These are phyloP conservation scores for Corymbia citriodora DNA, from an alignment of 441 rosid genomes.

Conservation along the genomic window DNA sequence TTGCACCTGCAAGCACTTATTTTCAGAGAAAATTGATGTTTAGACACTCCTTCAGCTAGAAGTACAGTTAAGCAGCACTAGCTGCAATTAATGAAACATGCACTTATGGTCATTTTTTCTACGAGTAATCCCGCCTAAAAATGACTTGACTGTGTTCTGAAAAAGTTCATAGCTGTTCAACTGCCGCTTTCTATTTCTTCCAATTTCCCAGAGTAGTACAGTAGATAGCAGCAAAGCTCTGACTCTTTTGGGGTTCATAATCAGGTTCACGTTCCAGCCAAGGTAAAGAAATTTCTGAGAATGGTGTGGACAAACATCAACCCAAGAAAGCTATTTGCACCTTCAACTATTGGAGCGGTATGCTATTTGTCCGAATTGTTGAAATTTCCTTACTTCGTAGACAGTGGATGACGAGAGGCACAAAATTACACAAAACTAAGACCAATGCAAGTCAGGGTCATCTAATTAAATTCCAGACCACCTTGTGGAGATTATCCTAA, in stretches of 20 bases:
- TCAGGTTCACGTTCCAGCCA: constrained; percentile 29
- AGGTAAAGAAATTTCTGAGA: constrained; percentile 18
- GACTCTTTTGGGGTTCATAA: background rate
- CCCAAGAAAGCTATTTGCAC: constrained; percentile 54
- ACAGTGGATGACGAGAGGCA: background rate
- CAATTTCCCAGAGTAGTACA: background rate
- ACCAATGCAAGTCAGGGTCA: background rate
- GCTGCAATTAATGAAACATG: background rate
- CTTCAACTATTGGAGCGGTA: constrained; percentile 77
- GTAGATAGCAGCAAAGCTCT: background rate
- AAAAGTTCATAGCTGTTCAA: background rate
- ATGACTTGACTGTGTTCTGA: background rate
- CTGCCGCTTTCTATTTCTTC: background rate
- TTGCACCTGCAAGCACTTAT: background rate
- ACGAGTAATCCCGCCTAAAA: background rate
- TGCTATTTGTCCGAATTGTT: background rate
- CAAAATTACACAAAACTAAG: background rate
- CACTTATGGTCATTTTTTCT: background rate
- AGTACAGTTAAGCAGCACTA: background rate
- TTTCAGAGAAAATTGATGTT: background rate
- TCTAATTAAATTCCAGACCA: background rate
- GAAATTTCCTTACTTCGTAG: background rate
- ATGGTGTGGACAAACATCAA: constrained; percentile 28
- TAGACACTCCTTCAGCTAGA: background rate
- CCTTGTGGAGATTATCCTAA: background rate